phyloP scores from a whole-genome alignment of 352 stramenopile genomes.

The Phytophthora europaea region DNA sequence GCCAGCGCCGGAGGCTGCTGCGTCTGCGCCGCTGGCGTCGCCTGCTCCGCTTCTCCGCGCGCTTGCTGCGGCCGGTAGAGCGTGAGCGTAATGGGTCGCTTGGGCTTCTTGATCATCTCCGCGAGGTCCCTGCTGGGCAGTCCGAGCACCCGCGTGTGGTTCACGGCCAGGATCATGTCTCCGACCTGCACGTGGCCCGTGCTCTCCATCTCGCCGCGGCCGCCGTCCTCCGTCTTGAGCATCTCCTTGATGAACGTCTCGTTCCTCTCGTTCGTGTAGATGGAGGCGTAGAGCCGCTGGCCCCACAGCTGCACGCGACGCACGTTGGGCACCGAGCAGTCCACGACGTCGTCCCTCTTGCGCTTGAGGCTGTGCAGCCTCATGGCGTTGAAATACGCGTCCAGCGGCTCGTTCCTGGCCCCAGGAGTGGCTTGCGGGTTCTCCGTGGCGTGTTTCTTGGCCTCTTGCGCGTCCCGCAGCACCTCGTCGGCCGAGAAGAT shows the following conservation, averaged over 20 bases:
- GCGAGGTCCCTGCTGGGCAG: constrained; percentile 56
- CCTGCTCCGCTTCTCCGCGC: not conserved
- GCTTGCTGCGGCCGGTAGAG: constrained; percentile 43
- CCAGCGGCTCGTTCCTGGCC: not conserved
- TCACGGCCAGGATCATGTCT: constrained; percentile 69
- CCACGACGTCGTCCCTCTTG: constrained; percentile 42
- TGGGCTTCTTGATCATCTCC: constrained; percentile 55
- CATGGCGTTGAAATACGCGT: constrained; percentile 45
- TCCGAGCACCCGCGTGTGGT: constrained; percentile 38
- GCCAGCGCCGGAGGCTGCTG: not conserved
- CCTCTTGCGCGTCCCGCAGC: constrained; percentile 52
- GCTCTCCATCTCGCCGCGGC: constrained; percentile 70
- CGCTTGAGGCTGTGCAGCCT: constrained; percentile 49
- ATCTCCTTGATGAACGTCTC: constrained; percentile 69
- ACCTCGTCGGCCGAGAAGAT: constrained; percentile 70
- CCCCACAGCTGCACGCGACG: constrained; percentile 63
- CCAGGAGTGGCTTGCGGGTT: constrained; percentile 19
- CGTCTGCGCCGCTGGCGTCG: not conserved
- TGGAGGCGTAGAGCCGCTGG: constrained; percentile 71
- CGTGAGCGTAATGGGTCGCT: constrained; percentile 56
- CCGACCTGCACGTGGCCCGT: constrained; percentile 57
- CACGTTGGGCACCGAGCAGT: constrained; percentile 5
- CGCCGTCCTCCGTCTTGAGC: constrained; percentile 53
- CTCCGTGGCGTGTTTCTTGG: constrained; percentile 36
- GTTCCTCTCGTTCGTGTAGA: constrained; percentile 58